Evolutionary conservation across 225 moss, liverwort and hornwort species (phyloP).

Genomic region (Polytrichum formosum): DNA sequence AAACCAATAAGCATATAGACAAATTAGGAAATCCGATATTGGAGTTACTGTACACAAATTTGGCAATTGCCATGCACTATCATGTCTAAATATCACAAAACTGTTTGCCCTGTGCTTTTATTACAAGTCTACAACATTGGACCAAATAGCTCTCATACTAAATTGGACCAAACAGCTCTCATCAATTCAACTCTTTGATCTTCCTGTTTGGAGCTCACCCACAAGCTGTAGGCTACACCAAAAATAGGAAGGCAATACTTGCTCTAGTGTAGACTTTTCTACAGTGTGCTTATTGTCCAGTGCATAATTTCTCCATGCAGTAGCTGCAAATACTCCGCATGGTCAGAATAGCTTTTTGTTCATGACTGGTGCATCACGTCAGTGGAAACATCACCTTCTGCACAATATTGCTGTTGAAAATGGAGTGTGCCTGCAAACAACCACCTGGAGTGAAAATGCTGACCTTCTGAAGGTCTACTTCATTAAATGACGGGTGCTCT

Average conservation of each 20-base stretch:
- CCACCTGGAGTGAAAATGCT: neutral
- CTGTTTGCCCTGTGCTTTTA: neutral
- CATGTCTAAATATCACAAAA: too few relatives aligned
- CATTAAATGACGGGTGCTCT: too few relatives aligned
- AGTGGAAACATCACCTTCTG: conserved; percentile 25
- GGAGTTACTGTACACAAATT: too few relatives aligned
- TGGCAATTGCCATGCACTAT: too few relatives aligned
- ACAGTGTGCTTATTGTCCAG: neutral
- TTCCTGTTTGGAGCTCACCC: neutral
- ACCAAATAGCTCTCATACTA: too few relatives aligned
- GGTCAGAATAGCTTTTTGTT: neutral
- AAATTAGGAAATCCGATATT: too few relatives aligned
- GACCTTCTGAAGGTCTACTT: neutral
- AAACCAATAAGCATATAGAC: too few relatives aligned
- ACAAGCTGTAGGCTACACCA: conserved; percentile 15
- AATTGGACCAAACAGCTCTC: neutral
- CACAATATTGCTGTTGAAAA: conserved; percentile 23
- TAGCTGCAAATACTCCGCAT: neutral
- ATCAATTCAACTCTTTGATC: neutral
- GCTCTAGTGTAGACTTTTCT: neutral
- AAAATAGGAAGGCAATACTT: neutral
- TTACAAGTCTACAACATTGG: neutral
- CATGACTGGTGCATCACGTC: conserved; percentile 3
- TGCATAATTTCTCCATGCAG: neutral
- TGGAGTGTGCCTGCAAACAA: conserved; percentile 22